A percentile compares a stretch with the other conserved stretches of the same genome.
Evolutionary conservation across 2,329 filamentous ascomycete species (phyloP).

Genomic region (Clonostachys chloroleuca): DNA sequence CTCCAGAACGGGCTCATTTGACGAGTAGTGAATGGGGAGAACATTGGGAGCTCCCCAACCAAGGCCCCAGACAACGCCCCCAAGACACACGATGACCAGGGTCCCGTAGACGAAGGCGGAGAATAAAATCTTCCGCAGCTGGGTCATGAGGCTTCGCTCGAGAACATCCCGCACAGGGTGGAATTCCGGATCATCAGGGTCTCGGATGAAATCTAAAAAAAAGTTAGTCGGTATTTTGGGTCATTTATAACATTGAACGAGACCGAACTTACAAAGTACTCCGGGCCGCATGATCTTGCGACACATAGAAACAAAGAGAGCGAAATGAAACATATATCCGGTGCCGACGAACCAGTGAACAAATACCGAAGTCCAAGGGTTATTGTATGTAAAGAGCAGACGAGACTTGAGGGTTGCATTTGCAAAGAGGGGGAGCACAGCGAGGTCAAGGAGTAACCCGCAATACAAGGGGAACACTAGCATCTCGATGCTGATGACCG

Average conservation of each 20-base stretch:
- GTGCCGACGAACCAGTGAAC: constrained; percentile 99
- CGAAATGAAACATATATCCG: constrained; percentile 99
- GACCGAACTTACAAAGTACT: constrained; percentile 71
- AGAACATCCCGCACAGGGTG: constrained; percentile 96
- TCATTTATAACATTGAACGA: no score
- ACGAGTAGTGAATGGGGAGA: constrained; percentile 89
- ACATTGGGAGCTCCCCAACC: constrained; percentile 63
- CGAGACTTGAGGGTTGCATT: constrained; percentile 73
- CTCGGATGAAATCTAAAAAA: constrained; percentile 80
- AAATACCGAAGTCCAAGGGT: constrained; percentile 87
- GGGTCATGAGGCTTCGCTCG: constrained; percentile 85
- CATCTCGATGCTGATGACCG: constrained; percentile 99
- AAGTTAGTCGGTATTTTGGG: neutral
- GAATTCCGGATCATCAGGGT: constrained; percentile 97
- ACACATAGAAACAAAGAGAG: constrained; percentile 97
- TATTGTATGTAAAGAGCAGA: constrained; percentile 70
- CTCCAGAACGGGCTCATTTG: constrained; percentile 86
- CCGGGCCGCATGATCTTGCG: constrained; percentile 94
- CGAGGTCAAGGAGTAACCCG: constrained; percentile 82
- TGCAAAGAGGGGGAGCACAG: constrained; percentile 85
- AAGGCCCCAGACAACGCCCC: constrained; percentile 93
- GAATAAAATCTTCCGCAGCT: constrained; percentile 93
- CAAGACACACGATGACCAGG: constrained; percentile 86
- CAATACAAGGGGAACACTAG: constrained; percentile 95
- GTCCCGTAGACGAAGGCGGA: constrained; percentile 94